Percentiles rank a stretch among this genome's conserved stretches.
These are phyloP conservation scores for Metschnikowia santaceciliae DNA, from an alignment of 805 yeast genomes.

Conservation along the genomic window DNA sequence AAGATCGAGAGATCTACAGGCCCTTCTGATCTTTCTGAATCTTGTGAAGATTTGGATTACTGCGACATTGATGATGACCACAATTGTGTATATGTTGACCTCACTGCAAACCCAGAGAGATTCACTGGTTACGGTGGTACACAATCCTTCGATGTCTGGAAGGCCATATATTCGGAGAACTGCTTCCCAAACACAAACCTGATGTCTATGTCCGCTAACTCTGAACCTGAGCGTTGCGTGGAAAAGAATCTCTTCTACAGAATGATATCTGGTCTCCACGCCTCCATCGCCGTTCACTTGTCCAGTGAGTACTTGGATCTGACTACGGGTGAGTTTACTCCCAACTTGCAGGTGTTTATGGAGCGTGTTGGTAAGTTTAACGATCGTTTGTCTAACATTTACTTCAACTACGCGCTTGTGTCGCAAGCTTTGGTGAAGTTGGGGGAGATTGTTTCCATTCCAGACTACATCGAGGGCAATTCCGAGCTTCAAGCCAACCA, in stretches of 20 bases:
- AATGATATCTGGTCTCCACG: conserved; percentile 88
- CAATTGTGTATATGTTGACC: conserved; percentile 78
- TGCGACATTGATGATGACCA: conserved; percentile 64
- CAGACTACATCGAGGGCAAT: conserved; percentile 24
- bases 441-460: conserved; percentile 26
- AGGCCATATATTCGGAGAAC: conserved; percentile 85
- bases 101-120: conserved; percentile 87
- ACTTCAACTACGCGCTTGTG: conserved; percentile 87
- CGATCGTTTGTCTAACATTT: conserved; percentile 84
- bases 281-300: conserved; percentile 90
- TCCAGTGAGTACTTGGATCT: conserved; percentile 68
- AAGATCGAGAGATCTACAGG: conserved; percentile 24
- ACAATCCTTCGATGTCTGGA: conserved; percentile 90
- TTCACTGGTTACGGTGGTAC: conserved; percentile 95
- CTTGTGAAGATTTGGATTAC: conserved; percentile 55
- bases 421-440: conserved; percentile 73
- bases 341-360: conserved; percentile 79
- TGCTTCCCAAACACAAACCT: conserved; percentile 62
- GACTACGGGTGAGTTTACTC: conserved; percentile 75
- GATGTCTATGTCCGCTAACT: conserved; percentile 30
- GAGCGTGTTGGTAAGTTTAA: conserved; percentile 85
- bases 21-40: conserved; percentile 16
- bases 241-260: conserved; percentile 89
- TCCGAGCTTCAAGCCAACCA: conserved; percentile 21
- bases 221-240: conserved; percentile 52